Evolutionary conservation across 192 early-diverging fungal species (phyloP).

Genomic region (Rhizoclosmatium globosum): DNA sequence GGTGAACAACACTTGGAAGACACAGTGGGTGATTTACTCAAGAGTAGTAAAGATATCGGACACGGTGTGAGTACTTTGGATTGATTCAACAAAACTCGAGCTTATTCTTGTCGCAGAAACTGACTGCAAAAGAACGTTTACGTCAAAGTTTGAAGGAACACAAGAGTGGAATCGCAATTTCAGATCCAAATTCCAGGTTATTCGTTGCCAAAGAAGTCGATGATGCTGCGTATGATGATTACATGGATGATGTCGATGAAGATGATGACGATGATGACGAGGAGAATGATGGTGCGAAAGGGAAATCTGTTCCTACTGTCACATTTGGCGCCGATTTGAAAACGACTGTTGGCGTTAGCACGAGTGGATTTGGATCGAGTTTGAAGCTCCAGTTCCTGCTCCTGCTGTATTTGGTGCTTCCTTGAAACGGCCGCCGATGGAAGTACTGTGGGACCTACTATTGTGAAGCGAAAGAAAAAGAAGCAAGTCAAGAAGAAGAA

Average conservation of each 20-base stretch:
- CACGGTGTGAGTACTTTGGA: constrained; percentile 24
- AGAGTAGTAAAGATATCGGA: constrained; percentile 54
- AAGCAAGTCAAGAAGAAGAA: constrained; percentile 36
- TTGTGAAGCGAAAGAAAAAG: constrained; percentile 48
- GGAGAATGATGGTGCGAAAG: not conserved
- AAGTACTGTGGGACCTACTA: constrained; percentile 10
- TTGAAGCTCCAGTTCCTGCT: constrained; percentile 14
- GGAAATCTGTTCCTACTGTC: not conserved
- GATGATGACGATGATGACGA: constrained; percentile 30
- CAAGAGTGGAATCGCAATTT: constrained; percentile 46
- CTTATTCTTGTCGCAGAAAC: constrained; percentile 38
- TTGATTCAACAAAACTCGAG: too few species aligned
- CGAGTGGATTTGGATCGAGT: constrained; percentile 37
- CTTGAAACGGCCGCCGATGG: constrained; percentile 38
- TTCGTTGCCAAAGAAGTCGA: constrained; percentile 45
- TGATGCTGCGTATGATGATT: constrained; percentile 6
- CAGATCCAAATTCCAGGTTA: constrained; percentile 43
- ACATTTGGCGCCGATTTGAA: not conserved
- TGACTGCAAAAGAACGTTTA: constrained; percentile 54
- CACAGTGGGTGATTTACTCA: constrained; percentile 41
- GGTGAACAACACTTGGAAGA: constrained; percentile 44
- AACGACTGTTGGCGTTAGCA: not conserved
- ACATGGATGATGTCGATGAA: constrained; percentile 28
- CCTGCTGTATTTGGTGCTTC: constrained; percentile 38
- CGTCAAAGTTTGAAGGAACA: constrained; percentile 55